Base-by-base conservation (phyloP, 768 basidiomycete species). In the Kockovaella imperatae region DNA sequence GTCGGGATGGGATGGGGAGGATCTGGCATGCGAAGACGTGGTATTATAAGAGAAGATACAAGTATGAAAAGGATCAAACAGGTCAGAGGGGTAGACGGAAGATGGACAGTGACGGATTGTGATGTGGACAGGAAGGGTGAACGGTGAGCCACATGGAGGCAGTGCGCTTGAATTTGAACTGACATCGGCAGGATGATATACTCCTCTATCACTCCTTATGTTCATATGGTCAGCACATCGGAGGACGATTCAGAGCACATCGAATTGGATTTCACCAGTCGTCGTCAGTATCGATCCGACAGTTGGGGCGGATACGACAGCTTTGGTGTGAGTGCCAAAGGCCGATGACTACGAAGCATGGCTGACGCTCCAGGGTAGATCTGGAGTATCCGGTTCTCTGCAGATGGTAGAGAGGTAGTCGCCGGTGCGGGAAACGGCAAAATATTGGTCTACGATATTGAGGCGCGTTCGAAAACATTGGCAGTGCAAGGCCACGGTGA, bases 21-120 rank as follows among this genome's bases (percentile, higher is more conserved):
- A 20, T 35, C 36, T 29, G 36, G 39, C 5, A 30, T 35, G 35
- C 49, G 50, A 1, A 10, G 62, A 46, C 30, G 54, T 28, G 55
- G 57, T 3, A 52, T 42, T 26, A 50, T 52, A 11, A 45, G 46
- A 15, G 71, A 71, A 21, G 69, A 72, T 51, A 60, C 60, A 5
- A 65, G 62, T 47, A 34, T 72, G 57, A 62, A 64, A 43, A 59
- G 60, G 45, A 66, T 73, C 49, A 72, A 72, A 58, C 81, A 80
- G 1, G 84, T 93, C 38, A 77, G 81, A 62, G 91, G 86, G 0
- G 74, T 79, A 28, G 77, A 79, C 14, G 86, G 86, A 0, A 76
- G 80, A 29, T 97, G 90, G 91, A 95, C 91, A 0, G 86, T 97
- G 48, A 96, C 90, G 5, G 95, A 96, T 72, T 85, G 85, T 18